Base-by-base conservation (phyloP, 352 stramenopile genomes). In the Blastocystis sp. region DNA sequence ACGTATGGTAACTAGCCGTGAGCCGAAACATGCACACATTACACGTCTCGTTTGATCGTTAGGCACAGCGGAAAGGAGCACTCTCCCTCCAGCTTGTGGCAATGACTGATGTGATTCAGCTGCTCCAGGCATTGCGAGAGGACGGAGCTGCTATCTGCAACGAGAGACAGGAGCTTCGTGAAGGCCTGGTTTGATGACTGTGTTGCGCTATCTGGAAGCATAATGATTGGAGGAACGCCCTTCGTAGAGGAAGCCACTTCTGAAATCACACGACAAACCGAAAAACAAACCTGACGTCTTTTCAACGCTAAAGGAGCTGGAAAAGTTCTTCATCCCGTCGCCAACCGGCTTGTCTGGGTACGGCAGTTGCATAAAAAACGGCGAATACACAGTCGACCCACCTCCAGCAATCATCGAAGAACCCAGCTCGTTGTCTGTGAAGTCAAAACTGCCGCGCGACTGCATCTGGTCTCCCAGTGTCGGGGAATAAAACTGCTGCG, bases 41-140 rank as follows among this genome's bases (percentile, higher is more conserved):
- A 85, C 74, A 85, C 66, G 51, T 85, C 74, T 26, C 74, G 74
- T 39, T 85, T 85, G 21, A 85, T 29, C 24, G 59, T 37, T 9
- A 85, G 26, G 41, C 74, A 85, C 24, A 85, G 51, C 29, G 74
- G 74, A 69, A 59, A 69, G 2, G 51, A 55, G 26, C 74, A 85
- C 33, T 85, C 74, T 19, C 50, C 60, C 37, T 85, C 74, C 74
- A 85, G 31, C 51, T 85, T 62, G 37, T 63, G 51, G 21, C 74
- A 85, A 13, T 69, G 74, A 41, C 74, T 85, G 19, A 85, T 31
- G 60, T 85, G 74, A 24, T 35, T 33, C 35, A 85, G 55, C 35
- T 85, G 74, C 59, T 85, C 50, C 24, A 85, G 37, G 45, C 74
- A 85, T 31, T 85, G 50, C 3, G 41, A 67, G 9, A 85, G 31